Percentiles rank a stretch among this genome's conserved stretches.
phyloP scores from a whole-genome alignment of 2,329 filamentous ascomycete genomes.

The Stemphylium lycopersici region DNA sequence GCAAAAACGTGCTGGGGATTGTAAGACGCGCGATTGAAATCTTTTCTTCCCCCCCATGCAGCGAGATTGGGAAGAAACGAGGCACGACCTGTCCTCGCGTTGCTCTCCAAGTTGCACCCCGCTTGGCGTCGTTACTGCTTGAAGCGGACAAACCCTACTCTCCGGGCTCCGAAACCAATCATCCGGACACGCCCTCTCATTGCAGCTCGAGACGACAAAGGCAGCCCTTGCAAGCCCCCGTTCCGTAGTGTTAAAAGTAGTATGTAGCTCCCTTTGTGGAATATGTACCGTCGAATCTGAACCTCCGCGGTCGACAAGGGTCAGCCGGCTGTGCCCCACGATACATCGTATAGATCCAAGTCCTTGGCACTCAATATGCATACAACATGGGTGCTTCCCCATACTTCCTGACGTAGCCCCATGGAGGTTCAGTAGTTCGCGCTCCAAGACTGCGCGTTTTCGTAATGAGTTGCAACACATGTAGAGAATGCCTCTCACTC shows the following conservation, averaged over 20 bases:
- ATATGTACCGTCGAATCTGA: background rate
- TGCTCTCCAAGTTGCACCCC: slow-evolving; percentile 6
- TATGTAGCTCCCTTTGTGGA: background rate
- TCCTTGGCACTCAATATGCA: slow-evolving; percentile 17
- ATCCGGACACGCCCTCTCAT: slow-evolving; percentile 4
- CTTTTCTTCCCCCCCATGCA: background rate
- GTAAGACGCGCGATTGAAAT: slow-evolving; percentile 6
- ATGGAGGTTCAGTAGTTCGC: slow-evolving; percentile 6
- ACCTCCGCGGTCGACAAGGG: background rate
- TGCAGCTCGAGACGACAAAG: slow-evolving; percentile 2
- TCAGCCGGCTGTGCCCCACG: background rate
- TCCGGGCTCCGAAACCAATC: slow-evolving; percentile 17
- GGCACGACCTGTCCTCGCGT: slow-evolving; percentile 2
- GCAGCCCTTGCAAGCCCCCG: background rate
- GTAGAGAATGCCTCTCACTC: background rate
- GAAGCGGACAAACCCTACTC: slow-evolving; percentile 16
- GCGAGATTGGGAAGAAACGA: background rate
- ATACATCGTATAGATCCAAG: background rate
- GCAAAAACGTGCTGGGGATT: slow-evolving; percentile 6
- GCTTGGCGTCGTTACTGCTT: slow-evolving; percentile 13
- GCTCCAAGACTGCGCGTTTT: background rate
- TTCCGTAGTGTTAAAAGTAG: too few species aligned
- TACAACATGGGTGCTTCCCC: slow-evolving; percentile 18
- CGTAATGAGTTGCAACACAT: background rate
- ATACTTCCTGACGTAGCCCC: slow-evolving; percentile 7